Evolutionary conservation across 1,284 basidiomycete genomes (phyloP).

Genomic region (Schizopora paradoxa): DNA sequence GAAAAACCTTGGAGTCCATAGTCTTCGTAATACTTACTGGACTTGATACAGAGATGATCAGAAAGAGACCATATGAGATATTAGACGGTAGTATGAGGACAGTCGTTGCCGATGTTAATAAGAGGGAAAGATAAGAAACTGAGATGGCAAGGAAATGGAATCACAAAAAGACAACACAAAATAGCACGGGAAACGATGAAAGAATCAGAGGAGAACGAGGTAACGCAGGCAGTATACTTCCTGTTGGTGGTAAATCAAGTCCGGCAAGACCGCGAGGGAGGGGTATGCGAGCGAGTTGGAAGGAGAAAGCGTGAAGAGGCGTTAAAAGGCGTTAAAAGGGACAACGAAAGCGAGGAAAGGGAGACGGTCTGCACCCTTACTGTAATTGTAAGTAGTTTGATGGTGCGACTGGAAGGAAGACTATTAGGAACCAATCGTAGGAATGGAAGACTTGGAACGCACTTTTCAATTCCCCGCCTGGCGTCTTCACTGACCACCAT

Average conservation of each 20-base stretch:
- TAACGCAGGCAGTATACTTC: not conserved
- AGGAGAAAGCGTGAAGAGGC: conserved; percentile 11
- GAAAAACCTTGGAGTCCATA: no score
- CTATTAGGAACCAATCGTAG: conserved; percentile 20
- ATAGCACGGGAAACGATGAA: not conserved
- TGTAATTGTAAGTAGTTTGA: conserved; percentile 79
- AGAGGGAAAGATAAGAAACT: no score
- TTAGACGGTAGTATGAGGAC: no score
- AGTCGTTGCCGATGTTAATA: no score
- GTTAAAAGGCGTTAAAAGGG: conserved; percentile 12
- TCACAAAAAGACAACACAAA: not conserved
- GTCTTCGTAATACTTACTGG: no score
- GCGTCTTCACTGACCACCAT: conserved; percentile 93
- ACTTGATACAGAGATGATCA: no score
- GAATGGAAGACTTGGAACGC: conserved; percentile 29
- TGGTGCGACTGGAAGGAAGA: conserved; percentile 57
- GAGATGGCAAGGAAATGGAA: conserved; percentile 3
- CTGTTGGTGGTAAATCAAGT: not conserved
- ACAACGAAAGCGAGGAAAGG: not conserved
- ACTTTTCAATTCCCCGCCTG: conserved; percentile 81
- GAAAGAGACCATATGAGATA: no score
- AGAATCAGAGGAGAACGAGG: conserved; percentile 4
- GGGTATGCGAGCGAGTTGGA: not conserved
- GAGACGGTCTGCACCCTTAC: conserved; percentile 24
- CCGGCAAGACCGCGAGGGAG: not conserved